Percentiles rank a stretch among this genome's conserved stretches.
Evolutionary conservation across 2,329 filamentous ascomycete species (phyloP).

Genomic region (Westerdykella ornata): DNA sequence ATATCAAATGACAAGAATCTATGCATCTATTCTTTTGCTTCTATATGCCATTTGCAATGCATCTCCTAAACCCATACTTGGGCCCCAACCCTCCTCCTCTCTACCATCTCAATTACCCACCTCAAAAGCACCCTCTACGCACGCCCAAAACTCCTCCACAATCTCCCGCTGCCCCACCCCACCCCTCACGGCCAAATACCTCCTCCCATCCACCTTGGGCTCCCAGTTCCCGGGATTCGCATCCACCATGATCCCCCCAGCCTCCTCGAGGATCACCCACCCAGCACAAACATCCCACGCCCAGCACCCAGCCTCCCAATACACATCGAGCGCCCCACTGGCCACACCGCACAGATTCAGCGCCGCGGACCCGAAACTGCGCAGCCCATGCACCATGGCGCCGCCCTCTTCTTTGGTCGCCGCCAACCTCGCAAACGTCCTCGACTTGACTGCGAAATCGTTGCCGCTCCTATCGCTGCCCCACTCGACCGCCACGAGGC

Average conservation of each 20-base stretch:
- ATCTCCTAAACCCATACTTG: neutral
- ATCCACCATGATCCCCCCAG: slow-evolving; percentile 64
- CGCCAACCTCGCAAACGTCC: slow-evolving; percentile 54
- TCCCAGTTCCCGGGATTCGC: slow-evolving; percentile 69
- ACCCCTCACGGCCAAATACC: slow-evolving; percentile 47
- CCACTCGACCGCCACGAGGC: slow-evolving; percentile 51
- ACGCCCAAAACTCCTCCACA: slow-evolving; percentile 46
- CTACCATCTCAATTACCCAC: slow-evolving; percentile 26
- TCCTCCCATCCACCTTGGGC: slow-evolving; percentile 50
- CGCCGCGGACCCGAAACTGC: slow-evolving; percentile 66
- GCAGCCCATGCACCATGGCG: slow-evolving; percentile 67
- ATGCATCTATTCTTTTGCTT: neutral
- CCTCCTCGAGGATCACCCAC: slow-evolving; percentile 69
- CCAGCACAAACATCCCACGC: slow-evolving; percentile 81
- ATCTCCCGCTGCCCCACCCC: slow-evolving; percentile 43
- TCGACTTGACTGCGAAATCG: slow-evolving; percentile 64
- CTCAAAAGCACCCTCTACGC: slow-evolving; percentile 42
- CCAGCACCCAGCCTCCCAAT: slow-evolving; percentile 81
- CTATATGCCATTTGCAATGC: too few relatives aligned
- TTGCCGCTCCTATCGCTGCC: slow-evolving; percentile 60
- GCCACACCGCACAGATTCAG: slow-evolving; percentile 69
- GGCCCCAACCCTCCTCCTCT: neutral
- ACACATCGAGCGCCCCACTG: slow-evolving; percentile 62
- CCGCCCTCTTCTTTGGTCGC: slow-evolving; percentile 55
- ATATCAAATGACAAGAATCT: too few relatives aligned